A percentile compares a stretch with the other conserved stretches of the same genome.
Conservation (phyloP, 2,329 filamentous ascomycete species). For the Apiospora saccharicola region DNA sequence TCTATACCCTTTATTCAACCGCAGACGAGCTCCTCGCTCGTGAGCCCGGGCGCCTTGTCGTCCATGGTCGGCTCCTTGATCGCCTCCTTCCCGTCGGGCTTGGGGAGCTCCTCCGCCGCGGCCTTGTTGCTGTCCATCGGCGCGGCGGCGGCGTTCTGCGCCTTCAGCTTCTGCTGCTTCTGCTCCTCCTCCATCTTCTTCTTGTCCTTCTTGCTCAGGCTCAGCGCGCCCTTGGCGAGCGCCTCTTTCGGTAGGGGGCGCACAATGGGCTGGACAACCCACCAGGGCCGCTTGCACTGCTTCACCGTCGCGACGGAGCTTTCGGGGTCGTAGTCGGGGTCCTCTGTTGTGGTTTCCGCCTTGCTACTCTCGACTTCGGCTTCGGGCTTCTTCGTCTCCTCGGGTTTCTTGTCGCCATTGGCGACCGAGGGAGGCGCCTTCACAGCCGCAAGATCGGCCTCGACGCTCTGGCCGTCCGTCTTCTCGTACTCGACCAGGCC, state of each 20-base stretch:
- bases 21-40: constrained; percentile 37
- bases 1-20: constrained; percentile 32
- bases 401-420: constrained; percentile 28
- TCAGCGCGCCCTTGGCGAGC: constrained; percentile 79
- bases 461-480: constrained; percentile 58
- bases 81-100: constrained; percentile 33
- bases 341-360: constrained; percentile 39
- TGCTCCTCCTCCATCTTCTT: constrained; percentile 42
- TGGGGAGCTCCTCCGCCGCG: constrained; percentile 34
- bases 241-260: constrained; percentile 89
- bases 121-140: constrained; percentile 7
- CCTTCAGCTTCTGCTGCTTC: constrained; percentile 26
- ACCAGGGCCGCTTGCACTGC: constrained; percentile 83
- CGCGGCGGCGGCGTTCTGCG: constrained; percentile 11
- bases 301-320: constrained; percentile 73
- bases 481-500: constrained; percentile 74
- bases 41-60: constrained; percentile 26
- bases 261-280: constrained; percentile 88
- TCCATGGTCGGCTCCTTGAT: constrained; percentile 38
- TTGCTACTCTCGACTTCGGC: constrained; percentile 43
- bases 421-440: constrained; percentile 34
- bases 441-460: constrained; percentile 40
- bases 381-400: constrained; percentile 13
- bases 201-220: constrained; percentile 73
- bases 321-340: constrained; percentile 52